These are phyloP conservation scores for Penicillium italicum DNA, from an alignment of 2,329 filamentous ascomycete species.

Conservation along the genomic window DNA sequence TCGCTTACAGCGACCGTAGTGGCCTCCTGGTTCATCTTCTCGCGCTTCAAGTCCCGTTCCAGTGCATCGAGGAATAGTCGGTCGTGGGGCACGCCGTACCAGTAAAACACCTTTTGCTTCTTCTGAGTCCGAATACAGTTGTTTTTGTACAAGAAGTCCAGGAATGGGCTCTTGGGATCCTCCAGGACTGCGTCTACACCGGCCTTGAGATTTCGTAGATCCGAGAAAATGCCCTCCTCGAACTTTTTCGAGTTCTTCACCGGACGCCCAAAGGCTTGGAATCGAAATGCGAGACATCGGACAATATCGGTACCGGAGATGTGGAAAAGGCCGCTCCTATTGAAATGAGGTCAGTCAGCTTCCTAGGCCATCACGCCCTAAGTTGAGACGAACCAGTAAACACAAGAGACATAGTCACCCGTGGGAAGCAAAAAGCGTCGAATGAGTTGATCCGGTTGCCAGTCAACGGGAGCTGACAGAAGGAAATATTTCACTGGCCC, in stretches of 20 bases:
- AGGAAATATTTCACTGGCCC: slow-evolving; percentile 94
- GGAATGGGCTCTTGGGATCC: slow-evolving; percentile 96
- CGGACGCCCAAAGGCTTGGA: slow-evolving; percentile 95
- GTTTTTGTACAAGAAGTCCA: slow-evolving; percentile 99
- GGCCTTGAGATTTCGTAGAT: slow-evolving; percentile 95
- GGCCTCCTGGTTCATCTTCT: slow-evolving; percentile 99
- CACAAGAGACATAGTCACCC: slow-evolving; percentile 97
- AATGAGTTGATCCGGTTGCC: slow-evolving; percentile 95
- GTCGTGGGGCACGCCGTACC: slow-evolving; percentile 99
- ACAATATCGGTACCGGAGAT: slow-evolving; percentile 99
- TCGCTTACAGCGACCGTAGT: slow-evolving; percentile 96
- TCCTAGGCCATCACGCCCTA: slow-evolving; percentile 4
- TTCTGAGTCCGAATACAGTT: slow-evolving; percentile 99
- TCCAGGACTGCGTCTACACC: slow-evolving; percentile 97
- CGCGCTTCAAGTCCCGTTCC: slow-evolving; percentile 94
- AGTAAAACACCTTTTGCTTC: slow-evolving; percentile 99
- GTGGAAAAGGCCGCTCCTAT: slow-evolving; percentile 96
- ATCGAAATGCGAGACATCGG: slow-evolving; percentile 93
- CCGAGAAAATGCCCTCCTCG: slow-evolving; percentile 98
- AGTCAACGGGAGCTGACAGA: slow-evolving; percentile 96
- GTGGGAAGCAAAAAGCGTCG: slow-evolving; percentile 91
- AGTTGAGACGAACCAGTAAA: slow-evolving; percentile 68
- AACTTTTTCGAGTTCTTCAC: slow-evolving; percentile 99
- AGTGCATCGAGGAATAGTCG: slow-evolving; percentile 94
- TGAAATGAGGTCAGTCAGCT: slow-evolving; percentile 13